Conservation (phyloP, 2,329 filamentous ascomycete species). For the Hirsutella rhossiliensis region DNA sequence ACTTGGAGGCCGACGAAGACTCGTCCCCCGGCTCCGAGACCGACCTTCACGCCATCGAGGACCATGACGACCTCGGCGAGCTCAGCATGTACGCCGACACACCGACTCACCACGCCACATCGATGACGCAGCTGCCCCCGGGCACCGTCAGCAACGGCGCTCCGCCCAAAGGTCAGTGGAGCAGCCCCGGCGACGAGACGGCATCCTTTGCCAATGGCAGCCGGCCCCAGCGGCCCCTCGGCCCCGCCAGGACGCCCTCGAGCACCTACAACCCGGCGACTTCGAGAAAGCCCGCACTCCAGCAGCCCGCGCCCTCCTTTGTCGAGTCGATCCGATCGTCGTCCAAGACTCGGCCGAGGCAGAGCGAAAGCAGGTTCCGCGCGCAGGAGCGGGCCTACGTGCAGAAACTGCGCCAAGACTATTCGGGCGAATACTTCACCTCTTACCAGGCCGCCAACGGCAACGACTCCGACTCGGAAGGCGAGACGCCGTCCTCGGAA, state of each 20-base stretch:
- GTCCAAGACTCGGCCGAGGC: conserved; percentile 37
- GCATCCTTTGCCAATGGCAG: conserved; percentile 17
- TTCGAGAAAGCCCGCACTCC: conserved; percentile 32
- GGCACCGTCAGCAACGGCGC: conserved; percentile 21
- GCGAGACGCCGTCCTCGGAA: conserved; percentile 80
- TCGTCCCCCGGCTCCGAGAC: conserved; percentile 16
- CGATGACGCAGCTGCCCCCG: conserved; percentile 23
- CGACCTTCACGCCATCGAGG: conserved; percentile 34
- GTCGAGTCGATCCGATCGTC: conserved; percentile 35
- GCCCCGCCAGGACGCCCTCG: conserved; percentile 61
- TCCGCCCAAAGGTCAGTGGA: conserved; percentile 26
- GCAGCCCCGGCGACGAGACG: conserved; percentile 14
- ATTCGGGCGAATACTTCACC: conserved; percentile 54
- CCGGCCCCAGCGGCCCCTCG: conserved; percentile 54
- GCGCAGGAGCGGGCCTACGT: conserved; percentile 87
- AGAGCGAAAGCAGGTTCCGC: conserved; percentile 31
- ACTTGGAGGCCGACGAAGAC: conserved; percentile 12
- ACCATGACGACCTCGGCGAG: conserved; percentile 34
- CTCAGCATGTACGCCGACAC: conserved; percentile 30
- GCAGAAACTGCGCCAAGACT: conserved; percentile 74
- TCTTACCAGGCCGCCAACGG: conserved; percentile 48
- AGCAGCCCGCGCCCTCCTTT: conserved; percentile 25
- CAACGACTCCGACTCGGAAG: conserved; percentile 76
- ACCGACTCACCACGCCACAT: conserved; percentile 10
- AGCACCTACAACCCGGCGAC: conserved; percentile 66